Percentiles rank a stretch among this genome's conserved stretches.
Conservation (phyloP, 2,329 filamentous ascomycete species). For the Diaporthe aspalathi region DNA sequence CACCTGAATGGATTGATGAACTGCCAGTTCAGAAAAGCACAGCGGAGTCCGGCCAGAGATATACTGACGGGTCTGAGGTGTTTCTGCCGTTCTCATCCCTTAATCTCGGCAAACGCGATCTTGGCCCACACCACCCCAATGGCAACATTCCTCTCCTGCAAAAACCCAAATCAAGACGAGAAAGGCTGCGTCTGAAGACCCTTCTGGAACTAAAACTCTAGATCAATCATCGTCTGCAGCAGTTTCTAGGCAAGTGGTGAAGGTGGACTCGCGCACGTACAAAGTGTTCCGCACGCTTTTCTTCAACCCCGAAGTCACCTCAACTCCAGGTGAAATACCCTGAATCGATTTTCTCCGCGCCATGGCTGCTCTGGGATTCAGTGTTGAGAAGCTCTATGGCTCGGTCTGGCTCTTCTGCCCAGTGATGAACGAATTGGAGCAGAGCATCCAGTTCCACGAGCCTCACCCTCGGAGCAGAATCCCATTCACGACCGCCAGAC, state of each 20-base stretch:
- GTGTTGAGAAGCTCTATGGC: neutral
- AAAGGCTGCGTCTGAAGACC: neutral
- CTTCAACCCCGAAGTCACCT: neutral
- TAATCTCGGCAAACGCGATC: too few species aligned
- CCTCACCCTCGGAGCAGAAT: conserved; percentile 10
- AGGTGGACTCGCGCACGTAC: neutral
- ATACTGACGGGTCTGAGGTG: too few species aligned
- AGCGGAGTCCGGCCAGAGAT: neutral
- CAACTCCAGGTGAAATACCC: neutral
- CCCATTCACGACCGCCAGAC: neutral
- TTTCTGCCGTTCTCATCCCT: too few species aligned
- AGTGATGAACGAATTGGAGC: neutral
- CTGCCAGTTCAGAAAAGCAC: too few species aligned
- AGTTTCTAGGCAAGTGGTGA: neutral
- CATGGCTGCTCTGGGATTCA: neutral
- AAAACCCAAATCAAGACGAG: neutral
- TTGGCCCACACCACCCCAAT: too few species aligned
- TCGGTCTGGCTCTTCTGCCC: conserved; percentile 4
- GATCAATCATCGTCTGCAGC: neutral
- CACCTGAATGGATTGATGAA: neutral
- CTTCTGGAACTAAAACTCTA: too few species aligned
- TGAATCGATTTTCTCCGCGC: neutral
- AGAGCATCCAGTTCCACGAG: conserved; percentile 23
- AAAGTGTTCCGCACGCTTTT: neutral
- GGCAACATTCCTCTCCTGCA: neutral